A percentile compares a stretch with the other conserved stretches of the same genome.
These are phyloP conservation scores for Hymenoscyphus scutula DNA, from an alignment of 2,329 filamentous ascomycete species.

Conservation along the genomic window DNA sequence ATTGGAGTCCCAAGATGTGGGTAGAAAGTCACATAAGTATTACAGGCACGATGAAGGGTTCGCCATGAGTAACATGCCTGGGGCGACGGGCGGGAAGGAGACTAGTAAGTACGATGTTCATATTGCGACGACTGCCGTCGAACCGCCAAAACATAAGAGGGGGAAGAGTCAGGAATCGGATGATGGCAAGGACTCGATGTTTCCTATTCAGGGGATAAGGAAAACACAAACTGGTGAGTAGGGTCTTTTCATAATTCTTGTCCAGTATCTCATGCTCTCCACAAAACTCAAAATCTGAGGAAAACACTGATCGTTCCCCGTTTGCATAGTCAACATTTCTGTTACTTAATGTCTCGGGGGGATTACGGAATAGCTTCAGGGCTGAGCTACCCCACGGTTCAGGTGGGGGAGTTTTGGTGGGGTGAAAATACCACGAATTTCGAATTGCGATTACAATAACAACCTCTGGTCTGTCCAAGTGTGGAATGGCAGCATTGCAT, in stretches of 20 bases:
- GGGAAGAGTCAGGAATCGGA: conserved; percentile 8
- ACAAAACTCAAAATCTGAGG: background rate
- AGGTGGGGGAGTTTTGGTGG: background rate
- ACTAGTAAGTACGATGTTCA: conserved; percentile 21
- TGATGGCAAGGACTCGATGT: conserved; percentile 23
- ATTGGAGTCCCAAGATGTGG: background rate
- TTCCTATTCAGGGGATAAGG: conserved; percentile 17
- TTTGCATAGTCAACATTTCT: background rate
- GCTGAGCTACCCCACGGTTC: background rate
- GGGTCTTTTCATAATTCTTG: background rate
- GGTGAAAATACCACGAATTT: background rate
- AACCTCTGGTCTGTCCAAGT: too few species aligned
- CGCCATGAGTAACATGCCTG: conserved; percentile 20
- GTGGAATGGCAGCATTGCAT: too few species aligned
- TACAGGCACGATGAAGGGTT: conserved; percentile 28
- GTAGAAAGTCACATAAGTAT: conserved; percentile 22
- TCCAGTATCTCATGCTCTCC: too few species aligned
- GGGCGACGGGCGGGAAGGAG: background rate
- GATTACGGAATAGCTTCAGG: background rate
- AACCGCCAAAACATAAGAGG: background rate
- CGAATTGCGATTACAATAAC: too few species aligned
- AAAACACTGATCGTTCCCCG: background rate
- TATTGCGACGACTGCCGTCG: conserved; percentile 15
- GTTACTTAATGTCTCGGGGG: background rate
- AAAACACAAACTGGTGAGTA: conserved; percentile 17